These are phyloP conservation scores for Fusarium annulatum DNA, from an alignment of 2,329 filamentous ascomycete species.

Conservation along the genomic window DNA sequence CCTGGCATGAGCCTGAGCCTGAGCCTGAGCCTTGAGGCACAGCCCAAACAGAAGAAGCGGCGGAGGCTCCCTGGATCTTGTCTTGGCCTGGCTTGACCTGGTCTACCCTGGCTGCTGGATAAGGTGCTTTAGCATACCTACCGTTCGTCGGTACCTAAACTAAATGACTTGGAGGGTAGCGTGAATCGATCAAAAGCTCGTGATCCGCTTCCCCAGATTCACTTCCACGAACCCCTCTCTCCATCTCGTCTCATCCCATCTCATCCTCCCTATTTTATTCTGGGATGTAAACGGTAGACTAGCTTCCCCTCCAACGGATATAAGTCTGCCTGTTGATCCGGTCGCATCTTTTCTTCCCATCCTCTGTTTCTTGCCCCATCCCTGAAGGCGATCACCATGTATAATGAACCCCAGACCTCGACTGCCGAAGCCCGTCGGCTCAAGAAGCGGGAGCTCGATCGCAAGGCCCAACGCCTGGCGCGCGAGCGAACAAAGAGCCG, in stretches of 20 bases:
- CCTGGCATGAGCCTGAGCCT: background rate
- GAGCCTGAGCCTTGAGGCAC: background rate
- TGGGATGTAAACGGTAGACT: background rate
- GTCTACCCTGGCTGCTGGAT: background rate
- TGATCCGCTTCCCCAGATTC: slow-evolving; percentile 23
- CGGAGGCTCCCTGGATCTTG: background rate
- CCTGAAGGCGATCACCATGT: slow-evolving; percentile 26
- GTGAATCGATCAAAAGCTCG: slow-evolving; percentile 5
- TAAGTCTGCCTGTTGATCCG: background rate
- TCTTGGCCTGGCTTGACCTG: background rate
- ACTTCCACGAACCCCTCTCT: background rate
- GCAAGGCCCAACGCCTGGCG: slow-evolving; percentile 47
- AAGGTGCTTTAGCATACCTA: background rate
- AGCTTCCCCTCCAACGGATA: background rate
- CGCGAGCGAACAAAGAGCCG: slow-evolving; percentile 48
- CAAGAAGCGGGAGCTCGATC: slow-evolving; percentile 49
- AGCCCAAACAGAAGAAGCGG: background rate
- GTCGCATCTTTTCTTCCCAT: background rate
- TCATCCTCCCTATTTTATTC: background rate
- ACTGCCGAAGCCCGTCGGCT: slow-evolving; percentile 36
- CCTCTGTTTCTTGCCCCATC: background rate
- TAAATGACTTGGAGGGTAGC: background rate
- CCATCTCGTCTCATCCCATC: background rate
- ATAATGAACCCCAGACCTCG: slow-evolving; percentile 4
- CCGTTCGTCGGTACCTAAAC: background rate